These are phyloP conservation scores for Penicillium sp. DNA, from an alignment of 2,329 filamentous ascomycete species.

Conservation along the genomic window DNA sequence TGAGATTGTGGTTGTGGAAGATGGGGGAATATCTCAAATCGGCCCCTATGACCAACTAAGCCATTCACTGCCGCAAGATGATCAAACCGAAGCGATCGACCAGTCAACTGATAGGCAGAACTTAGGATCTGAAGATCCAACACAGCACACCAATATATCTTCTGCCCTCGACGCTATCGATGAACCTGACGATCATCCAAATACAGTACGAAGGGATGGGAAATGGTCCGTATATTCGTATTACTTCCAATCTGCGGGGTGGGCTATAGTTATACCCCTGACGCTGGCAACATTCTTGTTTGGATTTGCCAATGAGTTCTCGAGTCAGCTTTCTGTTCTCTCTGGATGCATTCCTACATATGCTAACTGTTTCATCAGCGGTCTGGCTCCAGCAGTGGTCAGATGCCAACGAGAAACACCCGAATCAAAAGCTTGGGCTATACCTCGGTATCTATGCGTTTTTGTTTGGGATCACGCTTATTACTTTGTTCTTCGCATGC, in stretches of 20 bases:
- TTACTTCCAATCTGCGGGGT: conserved; percentile 30
- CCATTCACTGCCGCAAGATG: no score
- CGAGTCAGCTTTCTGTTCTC: conserved; percentile 14
- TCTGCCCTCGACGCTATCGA: conserved; percentile 16
- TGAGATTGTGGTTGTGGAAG: no score
- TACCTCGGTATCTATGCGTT: conserved; percentile 25
- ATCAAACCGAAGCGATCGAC: no score
- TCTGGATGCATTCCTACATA: not conserved
- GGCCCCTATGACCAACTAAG: no score
- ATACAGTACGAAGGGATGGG: no score
- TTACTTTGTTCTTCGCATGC: not conserved
- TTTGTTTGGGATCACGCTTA: conserved; percentile 11
- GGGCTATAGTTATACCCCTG: conserved; percentile 15
- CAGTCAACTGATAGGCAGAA: no score
- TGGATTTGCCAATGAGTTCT: conserved; percentile 28
- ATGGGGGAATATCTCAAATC: no score
- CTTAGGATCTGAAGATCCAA: no score
- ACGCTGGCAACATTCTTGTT: conserved; percentile 19
- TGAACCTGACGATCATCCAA: conserved; percentile 25
- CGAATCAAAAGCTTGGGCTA: conserved; percentile 22
- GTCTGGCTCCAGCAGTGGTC: conserved; percentile 31
- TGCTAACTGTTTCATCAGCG: conserved; percentile 10
- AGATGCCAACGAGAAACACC: conserved; percentile 19
- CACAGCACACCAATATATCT: no score
- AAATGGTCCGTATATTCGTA: conserved; percentile 36